A percentile compares a stretch with the other conserved stretches of the same genome.
Conservation (phyloP, 148 eudicot genomes). For the Camellia japonica region DNA sequence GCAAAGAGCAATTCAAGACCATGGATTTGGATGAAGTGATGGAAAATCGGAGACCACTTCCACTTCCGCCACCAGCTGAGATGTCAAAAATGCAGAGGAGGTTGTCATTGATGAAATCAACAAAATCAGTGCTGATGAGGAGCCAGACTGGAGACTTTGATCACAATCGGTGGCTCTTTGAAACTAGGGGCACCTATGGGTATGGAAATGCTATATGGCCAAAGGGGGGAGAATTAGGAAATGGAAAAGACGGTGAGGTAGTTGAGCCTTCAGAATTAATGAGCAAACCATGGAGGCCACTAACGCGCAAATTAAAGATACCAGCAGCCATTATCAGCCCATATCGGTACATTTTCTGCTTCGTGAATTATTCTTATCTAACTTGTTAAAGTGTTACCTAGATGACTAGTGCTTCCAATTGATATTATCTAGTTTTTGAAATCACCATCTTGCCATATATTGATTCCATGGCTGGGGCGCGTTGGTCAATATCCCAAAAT, state of each 20-base stretch:
- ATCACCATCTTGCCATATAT: not conserved
- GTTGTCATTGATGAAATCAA: slow-evolving; percentile 75
- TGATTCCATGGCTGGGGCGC: not conserved
- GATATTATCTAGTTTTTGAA: too few species aligned
- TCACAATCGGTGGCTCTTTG: slow-evolving; percentile 82
- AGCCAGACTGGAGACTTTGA: slow-evolving; percentile 91
- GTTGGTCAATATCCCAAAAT: not conserved
- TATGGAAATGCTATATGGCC: slow-evolving; percentile 98
- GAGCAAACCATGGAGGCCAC: slow-evolving; percentile 90
- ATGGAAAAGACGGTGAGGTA: slow-evolving; percentile 37
- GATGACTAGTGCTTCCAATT: not conserved
- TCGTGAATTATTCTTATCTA: slow-evolving; percentile 10
- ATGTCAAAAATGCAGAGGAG: slow-evolving; percentile 77
- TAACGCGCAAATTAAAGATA: slow-evolving; percentile 78
- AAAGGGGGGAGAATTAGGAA: slow-evolving; percentile 57
- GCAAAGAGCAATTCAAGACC: slow-evolving; percentile 75
- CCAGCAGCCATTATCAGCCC: slow-evolving; percentile 87
- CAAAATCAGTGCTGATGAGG: slow-evolving; percentile 58
- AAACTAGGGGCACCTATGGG: slow-evolving; percentile 85
- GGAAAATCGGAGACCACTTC: slow-evolving; percentile 39
- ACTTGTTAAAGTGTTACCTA: not conserved
- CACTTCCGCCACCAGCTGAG: slow-evolving; percentile 50
- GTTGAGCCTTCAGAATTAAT: slow-evolving; percentile 58
- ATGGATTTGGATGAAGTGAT: slow-evolving; percentile 47
- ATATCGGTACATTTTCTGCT: slow-evolving; percentile 48